A percentile compares a stretch with the other conserved stretches of the same genome.
Conservation (phyloP, 1,139 yeast genomes). For the Candida tropicalis region DNA sequence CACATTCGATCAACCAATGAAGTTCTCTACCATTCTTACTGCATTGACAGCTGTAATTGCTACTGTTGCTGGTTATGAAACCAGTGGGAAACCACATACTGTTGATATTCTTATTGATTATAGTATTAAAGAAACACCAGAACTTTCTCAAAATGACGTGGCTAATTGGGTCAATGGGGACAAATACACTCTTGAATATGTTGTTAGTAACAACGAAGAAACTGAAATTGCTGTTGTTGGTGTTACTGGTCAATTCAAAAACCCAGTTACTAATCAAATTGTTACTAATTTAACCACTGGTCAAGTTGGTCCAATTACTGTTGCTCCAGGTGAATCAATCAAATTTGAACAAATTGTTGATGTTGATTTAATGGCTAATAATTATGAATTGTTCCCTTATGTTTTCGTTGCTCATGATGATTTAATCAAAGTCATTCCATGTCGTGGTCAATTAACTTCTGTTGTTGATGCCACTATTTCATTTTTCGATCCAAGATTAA, state of each 20-base stretch:
- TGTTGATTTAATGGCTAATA: constrained; percentile 58
- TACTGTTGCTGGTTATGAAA: constrained; percentile 22
- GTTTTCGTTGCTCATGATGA: constrained; percentile 56
- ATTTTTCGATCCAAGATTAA: constrained; percentile 69
- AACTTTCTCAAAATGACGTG: constrained; percentile 34
- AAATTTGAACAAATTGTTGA: constrained; percentile 56
- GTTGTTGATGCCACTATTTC: constrained; percentile 72
- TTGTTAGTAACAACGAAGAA: constrained; percentile 60
- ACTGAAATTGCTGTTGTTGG: constrained; percentile 60
- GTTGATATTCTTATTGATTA: constrained; percentile 46
- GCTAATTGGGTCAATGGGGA: constrained; percentile 55
- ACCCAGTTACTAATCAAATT: constrained; percentile 53
- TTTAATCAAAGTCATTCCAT: constrained; percentile 57
- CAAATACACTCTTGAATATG: constrained; percentile 54
- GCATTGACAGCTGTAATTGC: constrained; percentile 21
- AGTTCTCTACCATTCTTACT: constrained; percentile 21
- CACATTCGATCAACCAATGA: no score
- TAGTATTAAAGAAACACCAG: constrained; percentile 44
- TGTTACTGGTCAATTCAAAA: constrained; percentile 70
- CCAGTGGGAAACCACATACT: constrained; percentile 19
- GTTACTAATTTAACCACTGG: constrained; percentile 66
- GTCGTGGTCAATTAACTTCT: constrained; percentile 58
- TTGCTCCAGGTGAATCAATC: constrained; percentile 52
- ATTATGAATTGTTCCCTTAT: constrained; percentile 64
- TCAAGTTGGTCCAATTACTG: constrained; percentile 61